Evolutionary conservation across 2,329 filamentous ascomycete genomes (phyloP), one percentile per base, ranked within the genome.

Genomic region (Lasiodiplodia sp.): DNA sequence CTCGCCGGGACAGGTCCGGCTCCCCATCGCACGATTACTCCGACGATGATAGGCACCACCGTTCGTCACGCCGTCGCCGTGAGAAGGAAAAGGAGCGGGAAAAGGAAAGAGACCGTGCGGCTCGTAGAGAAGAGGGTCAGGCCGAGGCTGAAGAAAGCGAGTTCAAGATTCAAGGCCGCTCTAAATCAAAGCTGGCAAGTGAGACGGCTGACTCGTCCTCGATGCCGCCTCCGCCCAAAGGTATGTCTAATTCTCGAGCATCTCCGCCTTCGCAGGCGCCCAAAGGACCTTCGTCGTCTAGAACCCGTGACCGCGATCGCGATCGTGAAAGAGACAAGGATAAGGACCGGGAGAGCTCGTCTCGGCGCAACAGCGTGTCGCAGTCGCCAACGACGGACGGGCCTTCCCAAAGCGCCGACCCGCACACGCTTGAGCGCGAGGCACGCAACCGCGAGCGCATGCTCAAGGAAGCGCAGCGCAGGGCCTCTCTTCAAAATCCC

Each of bases 341-440:
- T 25, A 67, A 25, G 6, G 65, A 58, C 11, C 23, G 65, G 25
- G 28, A 34, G 21, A 66, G 51, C 49, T 56, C 57, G 38, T 57
- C 57, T 23, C 47, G 66, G 11, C 51, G 49, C 37, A 47, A n/a
- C 57, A 64, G 58, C 49, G 23, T 38, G 4, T 53, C 49, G 28
- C 57, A 56, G 14, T 11, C 37, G 11, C 37, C 67, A 12, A 23
- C 58, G 25, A n/a, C 67, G 2, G 31, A 72, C 1, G 57, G 71
- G 14, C 74, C 68, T 12, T 49, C 64, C 14, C 58, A 66, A 12
- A 44, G 67, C 16, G 75, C 68, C 5, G 88, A 91, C 71, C 84
- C 87, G n/a, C 90, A 92, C 77, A 90, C 90, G 1, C 82, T 89
- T 0, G 91, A 93, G 78, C 87, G 91, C 25, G 90, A 92, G 75